Evolutionary conservation across 1,284 basidiomycete species (phyloP).

Genomic region (Spongiforma sp.): DNA sequence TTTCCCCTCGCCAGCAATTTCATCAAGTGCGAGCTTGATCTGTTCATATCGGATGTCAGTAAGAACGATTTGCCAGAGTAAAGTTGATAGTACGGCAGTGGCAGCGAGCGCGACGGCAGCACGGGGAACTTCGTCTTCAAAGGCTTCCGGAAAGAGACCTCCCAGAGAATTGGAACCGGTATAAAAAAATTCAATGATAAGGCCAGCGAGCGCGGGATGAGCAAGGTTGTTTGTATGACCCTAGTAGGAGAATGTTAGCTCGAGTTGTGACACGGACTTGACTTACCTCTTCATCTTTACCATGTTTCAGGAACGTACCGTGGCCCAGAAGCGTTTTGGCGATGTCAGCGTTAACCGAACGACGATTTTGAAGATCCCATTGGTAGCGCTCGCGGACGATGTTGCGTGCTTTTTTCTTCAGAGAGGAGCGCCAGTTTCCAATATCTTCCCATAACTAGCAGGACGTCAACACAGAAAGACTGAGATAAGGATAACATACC

Average conservation of each 20-base stretch:
- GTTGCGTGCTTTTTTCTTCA: too few species aligned
- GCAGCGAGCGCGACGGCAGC: background rate
- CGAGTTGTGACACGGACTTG: too few species aligned
- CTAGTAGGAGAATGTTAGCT: background rate
- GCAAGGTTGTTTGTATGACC: background rate
- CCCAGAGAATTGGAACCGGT: background rate
- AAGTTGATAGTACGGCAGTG: background rate
- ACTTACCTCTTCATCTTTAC: too few species aligned
- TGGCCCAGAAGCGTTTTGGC: too few species aligned
- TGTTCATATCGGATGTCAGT: background rate
- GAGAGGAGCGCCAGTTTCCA: too few species aligned
- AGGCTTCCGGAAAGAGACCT: background rate
- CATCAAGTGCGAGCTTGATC: background rate
- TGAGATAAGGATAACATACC: too few species aligned
- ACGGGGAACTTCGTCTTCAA: background rate
- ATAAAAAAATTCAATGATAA: background rate
- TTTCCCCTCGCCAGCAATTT: background rate
- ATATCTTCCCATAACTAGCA: too few species aligned
- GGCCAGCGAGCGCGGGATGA: background rate
- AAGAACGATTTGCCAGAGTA: background rate
- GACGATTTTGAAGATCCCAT: too few species aligned
- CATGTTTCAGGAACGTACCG: too few species aligned
- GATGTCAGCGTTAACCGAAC: too few species aligned
- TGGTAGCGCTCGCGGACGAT: too few species aligned
- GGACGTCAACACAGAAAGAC: too few species aligned